Evolutionary conservation across 495 filamentous ascomycete genomes (phyloP).

Genomic region (Daldinia vernicosa): DNA sequence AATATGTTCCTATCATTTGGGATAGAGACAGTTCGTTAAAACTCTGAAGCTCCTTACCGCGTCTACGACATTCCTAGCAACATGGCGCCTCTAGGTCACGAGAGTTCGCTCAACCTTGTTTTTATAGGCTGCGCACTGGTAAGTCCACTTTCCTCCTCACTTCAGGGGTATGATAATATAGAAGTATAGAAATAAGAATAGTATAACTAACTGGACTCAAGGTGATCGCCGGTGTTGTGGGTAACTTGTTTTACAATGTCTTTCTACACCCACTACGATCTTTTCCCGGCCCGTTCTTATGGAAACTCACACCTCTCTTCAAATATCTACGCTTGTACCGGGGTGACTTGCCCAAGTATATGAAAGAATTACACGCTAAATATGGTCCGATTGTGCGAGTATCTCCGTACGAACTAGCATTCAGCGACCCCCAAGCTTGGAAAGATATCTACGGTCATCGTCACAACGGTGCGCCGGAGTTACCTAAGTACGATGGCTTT

Average conservation of each 20-base stretch:
- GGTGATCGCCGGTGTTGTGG: slow-evolving; percentile 13
- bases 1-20: neutral
- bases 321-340: slow-evolving; percentile 6
- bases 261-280: slow-evolving; percentile 55
- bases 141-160: slow-evolving; percentile 5
- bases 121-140: slow-evolving; percentile 26
- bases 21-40: neutral
- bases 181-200: neutral
- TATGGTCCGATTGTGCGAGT: slow-evolving; percentile 62
- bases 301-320: slow-evolving; percentile 42
- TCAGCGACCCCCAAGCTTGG: slow-evolving; percentile 55
- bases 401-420: slow-evolving; percentile 57
- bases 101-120: slow-evolving; percentile 24
- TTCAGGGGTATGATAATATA: neutral
- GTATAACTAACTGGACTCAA: slow-evolving; percentile 13
- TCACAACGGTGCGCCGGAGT: slow-evolving; percentile 36
- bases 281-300: slow-evolving; percentile 53
- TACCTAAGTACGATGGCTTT: slow-evolving; percentile 41
- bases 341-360: slow-evolving; percentile 46
- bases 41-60: neutral
- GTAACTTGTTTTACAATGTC: slow-evolving; percentile 47
- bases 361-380: slow-evolving; percentile 50
- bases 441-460: slow-evolving; percentile 57
- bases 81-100: slow-evolving; percentile 33
- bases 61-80: neutral